Conservation (phyloP, 176 grass and related monocot species). For the Oryza glumipatula region DNA sequence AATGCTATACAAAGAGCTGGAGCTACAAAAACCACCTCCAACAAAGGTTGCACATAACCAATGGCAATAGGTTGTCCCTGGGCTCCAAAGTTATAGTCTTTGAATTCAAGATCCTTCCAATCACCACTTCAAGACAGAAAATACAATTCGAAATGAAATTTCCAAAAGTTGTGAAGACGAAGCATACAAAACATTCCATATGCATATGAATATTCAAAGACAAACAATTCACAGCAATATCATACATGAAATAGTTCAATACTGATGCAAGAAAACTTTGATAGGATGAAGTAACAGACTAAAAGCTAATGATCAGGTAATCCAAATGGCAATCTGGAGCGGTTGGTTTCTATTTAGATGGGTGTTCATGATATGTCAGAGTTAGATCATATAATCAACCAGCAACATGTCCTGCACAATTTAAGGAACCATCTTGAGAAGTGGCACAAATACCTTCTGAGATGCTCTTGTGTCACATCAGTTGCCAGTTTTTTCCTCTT, state of each 20-base stretch:
- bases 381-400: neutral
- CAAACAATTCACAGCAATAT: neutral
- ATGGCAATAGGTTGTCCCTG: constrained; percentile 73
- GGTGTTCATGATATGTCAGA: neutral
- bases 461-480: constrained; percentile 92
- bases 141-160: neutral
- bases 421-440: neutral
- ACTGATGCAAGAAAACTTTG: neutral
- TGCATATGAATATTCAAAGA: neutral
- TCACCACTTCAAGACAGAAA: constrained; percentile 71
- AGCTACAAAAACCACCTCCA: constrained; percentile 67
- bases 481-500: constrained; percentile 88
- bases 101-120: constrained; percentile 91
- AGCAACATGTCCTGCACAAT: neutral
- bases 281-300: neutral
- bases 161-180: neutral
- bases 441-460: constrained; percentile 66
- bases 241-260: neutral
- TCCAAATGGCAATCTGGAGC: neutral
- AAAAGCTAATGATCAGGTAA: neutral
- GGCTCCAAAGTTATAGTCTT: constrained; percentile 86
- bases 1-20: neutral
- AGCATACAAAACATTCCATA: neutral
- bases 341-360: neutral
- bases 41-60: constrained; percentile 79